Base-by-base conservation (phyloP, 495 filamentous ascomycete species). In the Aspergillus bertholletiae region DNA sequence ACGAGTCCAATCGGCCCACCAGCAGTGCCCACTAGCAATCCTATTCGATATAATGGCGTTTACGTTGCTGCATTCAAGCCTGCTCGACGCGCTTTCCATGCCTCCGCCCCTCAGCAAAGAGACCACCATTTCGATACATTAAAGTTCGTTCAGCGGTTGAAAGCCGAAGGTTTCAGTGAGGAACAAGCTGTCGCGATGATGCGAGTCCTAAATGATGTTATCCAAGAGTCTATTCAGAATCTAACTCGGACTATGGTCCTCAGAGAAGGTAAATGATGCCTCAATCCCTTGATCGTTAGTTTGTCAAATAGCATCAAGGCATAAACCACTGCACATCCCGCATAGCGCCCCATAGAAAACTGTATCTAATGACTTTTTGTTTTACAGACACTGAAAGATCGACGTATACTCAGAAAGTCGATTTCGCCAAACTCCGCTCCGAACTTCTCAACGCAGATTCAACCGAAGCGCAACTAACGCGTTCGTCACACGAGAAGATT, bases 51-150 rank as follows among this genome's bases (percentile, higher is more conserved):
- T 48, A 75, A 79, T 71, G 75, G 75, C n/a, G 72, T 77, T 9
- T 78, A 77, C 52, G 74, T 73, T 47, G 72, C 74, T 13, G 54
- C 59, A 0, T 78, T 74, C 46, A 71, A 72, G 26, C 58, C 68
- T n/a, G 73, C 75, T 12, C 68, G 69, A 35, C 72, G 75, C 1
- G 73, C 73, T 17, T 97, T 98, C 71, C 88, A 89, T 67, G 80
- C 84, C 9, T 87, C 88, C 0, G 70, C 83, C 1, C 59, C 69
- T 6, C 82, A 70, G 49, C 64, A 66, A 7, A 80, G 86, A 30
- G 92, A 96, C 65, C 94, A 99, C 71, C 94, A 99, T 70, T 99
- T 99, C 59, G 94, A 99, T 73, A 99, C 94, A 0, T 79, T 99
- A 51, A 96, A 96, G 72, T 96, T 97, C 67, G 93, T 97, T 13